These are phyloP conservation scores for Breviolum minutum DNA, from an alignment of 73 alveolate genomes.

Conservation along the genomic window DNA sequence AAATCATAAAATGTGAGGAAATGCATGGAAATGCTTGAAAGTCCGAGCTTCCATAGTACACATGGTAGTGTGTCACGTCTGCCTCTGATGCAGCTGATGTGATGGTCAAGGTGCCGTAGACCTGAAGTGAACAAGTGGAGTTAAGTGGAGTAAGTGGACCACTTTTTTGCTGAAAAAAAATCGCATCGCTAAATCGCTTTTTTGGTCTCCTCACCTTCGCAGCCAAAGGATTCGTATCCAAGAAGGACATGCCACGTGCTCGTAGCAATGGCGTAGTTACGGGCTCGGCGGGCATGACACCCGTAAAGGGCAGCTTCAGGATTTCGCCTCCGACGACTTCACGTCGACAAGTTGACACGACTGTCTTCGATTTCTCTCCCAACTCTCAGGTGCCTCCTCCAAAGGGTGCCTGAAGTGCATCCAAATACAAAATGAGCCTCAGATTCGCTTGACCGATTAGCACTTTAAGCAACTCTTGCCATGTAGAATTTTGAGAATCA, in stretches of 20 bases:
- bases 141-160: no score
- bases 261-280: slow-evolving; percentile 62
- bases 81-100: slow-evolving; percentile 75
- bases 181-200: background rate
- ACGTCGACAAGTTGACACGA: background rate
- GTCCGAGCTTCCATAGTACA: slow-evolving; percentile 55
- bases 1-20: background rate
- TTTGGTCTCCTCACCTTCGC: background rate
- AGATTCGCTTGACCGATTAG: background rate
- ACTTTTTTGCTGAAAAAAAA: no score
- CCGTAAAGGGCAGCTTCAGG: slow-evolving; percentile 48
- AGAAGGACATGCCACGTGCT: slow-evolving; percentile 30
- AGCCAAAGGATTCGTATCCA: slow-evolving; percentile 48
- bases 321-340: background rate
- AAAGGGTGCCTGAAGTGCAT: slow-evolving; percentile 25
- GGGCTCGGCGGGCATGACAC: slow-evolving; percentile 48
- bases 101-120: slow-evolving; percentile 80
- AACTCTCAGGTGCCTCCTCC: slow-evolving; percentile 45
- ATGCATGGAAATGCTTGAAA: background rate
- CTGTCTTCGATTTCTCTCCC: background rate
- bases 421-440: slow-evolving; percentile 65
- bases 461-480: background rate
- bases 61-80: slow-evolving; percentile 71
- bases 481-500: background rate
- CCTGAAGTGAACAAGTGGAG: no score